Conservation (phyloP, 371 early-diverging fungal species). For the Mortierella sp. region DNA sequence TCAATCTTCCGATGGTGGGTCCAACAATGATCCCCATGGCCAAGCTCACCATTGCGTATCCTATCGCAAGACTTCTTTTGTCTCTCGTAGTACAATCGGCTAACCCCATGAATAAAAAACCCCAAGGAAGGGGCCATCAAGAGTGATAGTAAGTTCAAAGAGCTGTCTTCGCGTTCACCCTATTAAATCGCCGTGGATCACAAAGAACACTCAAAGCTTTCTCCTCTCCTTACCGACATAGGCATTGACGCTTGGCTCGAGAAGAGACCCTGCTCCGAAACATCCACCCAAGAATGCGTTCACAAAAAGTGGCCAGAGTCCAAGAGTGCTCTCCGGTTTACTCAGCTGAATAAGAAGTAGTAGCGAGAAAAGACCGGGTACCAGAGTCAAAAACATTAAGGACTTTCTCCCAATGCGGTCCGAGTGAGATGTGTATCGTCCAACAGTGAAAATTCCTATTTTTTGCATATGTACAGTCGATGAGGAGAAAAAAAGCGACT, state of each 20-base stretch:
- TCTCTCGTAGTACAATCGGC: conserved; percentile 24
- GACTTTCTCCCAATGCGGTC: conserved; percentile 32
- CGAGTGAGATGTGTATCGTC: conserved; percentile 24
- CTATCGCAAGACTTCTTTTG: conserved; percentile 21
- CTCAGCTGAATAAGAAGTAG: conserved; percentile 26
- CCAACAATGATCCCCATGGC: conserved; percentile 29
- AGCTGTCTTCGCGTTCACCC: too few species aligned
- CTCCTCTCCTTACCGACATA: conserved; percentile 26
- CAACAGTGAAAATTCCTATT: conserved; percentile 29
- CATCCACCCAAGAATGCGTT: conserved; percentile 19
- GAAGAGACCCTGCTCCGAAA: conserved; percentile 22
- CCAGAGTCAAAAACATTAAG: conserved; percentile 23
- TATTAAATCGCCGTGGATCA: too few species aligned
- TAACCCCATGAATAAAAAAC: background rate
- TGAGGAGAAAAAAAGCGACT: background rate
- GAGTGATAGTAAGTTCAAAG: background rate
- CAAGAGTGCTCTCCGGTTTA: background rate
- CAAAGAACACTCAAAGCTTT: background rate
- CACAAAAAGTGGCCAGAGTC: conserved; percentile 13
- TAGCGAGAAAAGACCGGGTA: conserved; percentile 17
- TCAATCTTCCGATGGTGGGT: background rate
- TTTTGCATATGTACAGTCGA: background rate
- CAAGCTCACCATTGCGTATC: conserved; percentile 23
- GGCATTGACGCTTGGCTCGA: conserved; percentile 21
- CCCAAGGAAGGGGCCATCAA: background rate